Base-by-base conservation (phyloP, 129 eudicot species). In the Scalesia atractyloides region DNA sequence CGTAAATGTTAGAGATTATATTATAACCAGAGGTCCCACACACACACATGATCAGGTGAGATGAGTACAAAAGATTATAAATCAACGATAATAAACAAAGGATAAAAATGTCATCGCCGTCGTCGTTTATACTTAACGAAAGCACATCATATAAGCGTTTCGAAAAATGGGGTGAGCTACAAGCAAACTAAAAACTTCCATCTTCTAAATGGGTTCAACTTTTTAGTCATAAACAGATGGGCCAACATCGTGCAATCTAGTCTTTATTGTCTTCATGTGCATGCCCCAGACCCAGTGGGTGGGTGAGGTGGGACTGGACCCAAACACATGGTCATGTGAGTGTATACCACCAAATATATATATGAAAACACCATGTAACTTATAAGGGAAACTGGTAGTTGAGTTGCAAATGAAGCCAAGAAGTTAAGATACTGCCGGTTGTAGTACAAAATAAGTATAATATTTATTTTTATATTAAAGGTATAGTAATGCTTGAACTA, bases 401-500 rank as follows among this genome's bases (percentile, higher is more conserved):
- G 81, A 68, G 80, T 59, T 61, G n/a, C 73, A 78, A 71, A 63
- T 64, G 82, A 78, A 51, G 82, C 72, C 82, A 78, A 70, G 66
- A 53, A 52, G 66, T 16, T 33, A 63, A 62, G 66, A 52, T 63
- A 50, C 67, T 60, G 26, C 66, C 54, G n/a, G 19, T 39, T 64
- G 17, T 5, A 49, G 79, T 13, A 48, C 61, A 46, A 46, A 44
- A 47, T 9, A 46, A 66, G 50, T 58, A 75, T 59, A 33, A 17
- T 46, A 36, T 18, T 34, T 20, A 60, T 70, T 15, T 7, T 41
- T 10, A 0, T 30, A n/a, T 34, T 4, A 13, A 67, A 22, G 7
- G 9, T 39, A 39, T 39, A 36, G 41, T 36, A 36, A 36, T 36
- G 41, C 41, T 36, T 36, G 41, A 36, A 37, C 43, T 37, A 5